Percentiles rank a stretch among this genome's conserved stretches.
Conservation (phyloP, 345 rosid genomes). For the Eucalyptus coolabah region DNA sequence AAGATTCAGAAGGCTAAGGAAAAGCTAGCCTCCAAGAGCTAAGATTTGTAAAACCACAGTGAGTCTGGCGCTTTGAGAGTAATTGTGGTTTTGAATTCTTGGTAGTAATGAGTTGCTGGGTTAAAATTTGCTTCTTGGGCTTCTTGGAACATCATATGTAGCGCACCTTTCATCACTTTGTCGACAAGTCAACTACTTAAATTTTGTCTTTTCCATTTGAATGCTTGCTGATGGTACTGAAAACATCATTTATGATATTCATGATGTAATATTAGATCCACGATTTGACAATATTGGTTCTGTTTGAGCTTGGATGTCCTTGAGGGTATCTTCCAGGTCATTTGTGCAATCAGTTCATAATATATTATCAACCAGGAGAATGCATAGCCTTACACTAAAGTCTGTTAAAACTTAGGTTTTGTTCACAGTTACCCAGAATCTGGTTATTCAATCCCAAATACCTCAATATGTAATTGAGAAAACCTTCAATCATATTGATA, state of each 20-base stretch:
- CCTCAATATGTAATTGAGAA: neutral
- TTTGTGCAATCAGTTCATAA: neutral
- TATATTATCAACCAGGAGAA: neutral
- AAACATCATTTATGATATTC: neutral
- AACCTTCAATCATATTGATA: neutral
- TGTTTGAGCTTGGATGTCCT: neutral
- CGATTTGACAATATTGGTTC: neutral
- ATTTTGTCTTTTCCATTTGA: neutral
- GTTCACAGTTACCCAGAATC: neutral
- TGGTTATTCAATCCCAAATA: neutral
- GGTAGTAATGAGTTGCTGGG: conserved; percentile 1
- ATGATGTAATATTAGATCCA: neutral
- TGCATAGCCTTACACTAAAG: neutral
- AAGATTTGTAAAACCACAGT: neutral
- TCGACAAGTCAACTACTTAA: conserved; percentile 8
- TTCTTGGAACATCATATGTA: neutral
- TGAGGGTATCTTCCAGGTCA: neutral
- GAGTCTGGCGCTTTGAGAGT: neutral
- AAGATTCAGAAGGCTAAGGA: conserved; percentile 70
- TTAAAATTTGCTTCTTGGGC: neutral
- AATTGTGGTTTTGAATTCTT: neutral
- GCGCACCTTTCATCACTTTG: neutral
- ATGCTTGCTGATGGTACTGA: neutral
- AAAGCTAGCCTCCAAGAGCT: conserved; percentile 45
- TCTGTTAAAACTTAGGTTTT: neutral